A percentile compares a stretch with the other conserved stretches of the same genome.
phyloP scores from a whole-genome alignment of 1,139 yeast genomes.

The Taiozyma sp. region DNA sequence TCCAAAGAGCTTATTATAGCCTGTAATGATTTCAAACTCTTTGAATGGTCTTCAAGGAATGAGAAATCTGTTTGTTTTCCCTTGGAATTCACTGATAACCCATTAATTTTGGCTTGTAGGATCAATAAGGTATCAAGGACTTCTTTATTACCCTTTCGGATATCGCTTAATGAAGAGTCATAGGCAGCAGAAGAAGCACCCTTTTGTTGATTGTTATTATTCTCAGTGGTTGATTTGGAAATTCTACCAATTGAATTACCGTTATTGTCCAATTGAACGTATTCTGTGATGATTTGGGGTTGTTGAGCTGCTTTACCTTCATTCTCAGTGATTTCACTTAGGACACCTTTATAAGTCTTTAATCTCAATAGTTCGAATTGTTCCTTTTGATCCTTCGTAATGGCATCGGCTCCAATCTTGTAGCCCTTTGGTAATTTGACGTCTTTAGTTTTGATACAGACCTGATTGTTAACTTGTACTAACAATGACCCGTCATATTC shows the following conservation, averaged over 20 bases:
- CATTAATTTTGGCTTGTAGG: constrained; percentile 16
- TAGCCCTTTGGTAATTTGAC: constrained; percentile 38
- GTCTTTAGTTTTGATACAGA: constrained; percentile 60
- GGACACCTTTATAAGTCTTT: constrained; percentile 45
- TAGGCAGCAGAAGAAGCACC: neutral
- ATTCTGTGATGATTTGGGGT: constrained; percentile 29
- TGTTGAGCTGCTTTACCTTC: constrained; percentile 50
- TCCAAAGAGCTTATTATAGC: constrained; percentile 4
- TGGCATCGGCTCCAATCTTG: constrained; percentile 50
- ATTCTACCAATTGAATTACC: constrained; percentile 24
- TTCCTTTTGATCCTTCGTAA: constrained; percentile 38
- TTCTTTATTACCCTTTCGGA: constrained; percentile 16
- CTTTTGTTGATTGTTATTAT: neutral
- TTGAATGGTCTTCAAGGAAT: constrained; percentile 18
- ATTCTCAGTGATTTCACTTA: constrained; percentile 50
- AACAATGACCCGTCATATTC: constrained; percentile 49
- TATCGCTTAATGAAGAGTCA: constrained; percentile 4
- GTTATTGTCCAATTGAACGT: constrained; percentile 21
- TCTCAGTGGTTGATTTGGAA: neutral
- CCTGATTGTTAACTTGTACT: constrained; percentile 62
- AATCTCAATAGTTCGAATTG: constrained; percentile 55
- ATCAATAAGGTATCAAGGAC: constrained; percentile 9
- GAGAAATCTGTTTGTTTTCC: constrained; percentile 16
- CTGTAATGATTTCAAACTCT: constrained; percentile 11
- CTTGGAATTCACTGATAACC: constrained; percentile 4